Evolutionary conservation across 352 stramenopile genomes (phyloP), one percentile per base, ranked within the genome.

Genomic region (Pythium phragmitis): DNA sequence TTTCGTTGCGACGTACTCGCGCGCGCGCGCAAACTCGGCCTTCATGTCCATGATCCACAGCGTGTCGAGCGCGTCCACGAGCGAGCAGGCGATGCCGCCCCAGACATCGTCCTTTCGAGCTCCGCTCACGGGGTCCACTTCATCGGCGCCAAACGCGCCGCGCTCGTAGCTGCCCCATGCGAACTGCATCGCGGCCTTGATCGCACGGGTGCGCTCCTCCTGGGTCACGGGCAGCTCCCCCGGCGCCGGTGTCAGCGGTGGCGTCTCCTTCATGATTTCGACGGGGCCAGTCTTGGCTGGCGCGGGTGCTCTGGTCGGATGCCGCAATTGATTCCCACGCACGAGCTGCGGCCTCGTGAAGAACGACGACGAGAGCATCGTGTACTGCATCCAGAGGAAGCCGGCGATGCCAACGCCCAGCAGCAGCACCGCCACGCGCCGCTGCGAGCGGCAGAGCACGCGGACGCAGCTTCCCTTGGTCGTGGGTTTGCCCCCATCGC

Each of bases 1-100:
- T 26, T 87, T 67, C 17, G 79, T 69, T 0, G 70, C 74, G 33
- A 99, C 80, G 70, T 96, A 98, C 23, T 98, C 79, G 41, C 80
- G 74, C 1, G 91, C 94, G 47, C 96, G 80, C 19, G 78, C 62
- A 63, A 98, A 99, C 65, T 98, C 96, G 16, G 97, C 88, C 58
- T 93, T 80, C 26, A 88, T 58, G n/a, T 79, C 94, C 96, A 99
- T 99, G 53, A 99, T 82, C 85, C 90, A 99, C 12, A 99, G 79
- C 66, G 97, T 99, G 73, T 99, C 97, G 46, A 99, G 80, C 12
- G 80, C 81, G 75, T 99, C 96, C 8, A 99, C 88, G 21, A 99
- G 62, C 21, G 92, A 98, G 23, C 93, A 85, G 1, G 88, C 89
- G 45, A 98, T 94, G 57, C 78, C 81, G 11, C 94, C 95, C 90